These are phyloP conservation scores for Pythium chondricola DNA, from an alignment of 352 stramenopile species.

Conservation along the genomic window DNA sequence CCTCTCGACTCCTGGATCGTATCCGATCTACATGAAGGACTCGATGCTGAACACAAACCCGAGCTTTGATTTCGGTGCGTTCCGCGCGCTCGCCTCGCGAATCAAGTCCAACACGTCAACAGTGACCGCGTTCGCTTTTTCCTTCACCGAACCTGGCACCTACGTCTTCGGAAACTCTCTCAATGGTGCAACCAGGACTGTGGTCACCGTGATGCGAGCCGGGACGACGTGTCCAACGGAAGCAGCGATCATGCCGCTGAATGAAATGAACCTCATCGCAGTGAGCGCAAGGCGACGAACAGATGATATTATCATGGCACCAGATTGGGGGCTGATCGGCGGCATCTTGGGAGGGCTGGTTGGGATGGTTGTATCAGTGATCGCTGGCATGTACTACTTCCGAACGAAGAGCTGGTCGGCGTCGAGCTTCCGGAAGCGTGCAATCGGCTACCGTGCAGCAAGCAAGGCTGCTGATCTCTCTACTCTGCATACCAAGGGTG, in stretches of 20 bases:
- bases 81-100: slow-evolving; percentile 61
- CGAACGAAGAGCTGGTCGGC: slow-evolving; percentile 71
- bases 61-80: slow-evolving; percentile 88
- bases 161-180: slow-evolving; percentile 88
- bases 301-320: slow-evolving; percentile 81
- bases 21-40: slow-evolving; percentile 92
- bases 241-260: slow-evolving; percentile 77
- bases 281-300: slow-evolving; percentile 72
- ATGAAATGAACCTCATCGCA: slow-evolving; percentile 80
- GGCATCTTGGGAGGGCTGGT: slow-evolving; percentile 73
- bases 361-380: slow-evolving; percentile 64
- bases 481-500: slow-evolving; percentile 67
- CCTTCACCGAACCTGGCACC: slow-evolving; percentile 75
- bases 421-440: slow-evolving; percentile 23
- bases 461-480: slow-evolving; percentile 47
- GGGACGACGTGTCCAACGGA: slow-evolving; percentile 73
- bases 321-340: slow-evolving; percentile 83
- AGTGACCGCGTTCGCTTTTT: slow-evolving; percentile 83
- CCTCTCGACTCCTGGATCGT: slow-evolving; percentile 63
- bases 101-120: slow-evolving; percentile 49
- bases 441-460: slow-evolving; percentile 17
- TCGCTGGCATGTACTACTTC: slow-evolving; percentile 78
- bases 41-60: slow-evolving; percentile 93
- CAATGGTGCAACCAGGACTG: slow-evolving; percentile 51
- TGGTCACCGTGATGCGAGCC: slow-evolving; percentile 81